These are phyloP conservation scores for Boletus eberwhitei DNA, from an alignment of 768 basidiomycete species.

Conservation along the genomic window DNA sequence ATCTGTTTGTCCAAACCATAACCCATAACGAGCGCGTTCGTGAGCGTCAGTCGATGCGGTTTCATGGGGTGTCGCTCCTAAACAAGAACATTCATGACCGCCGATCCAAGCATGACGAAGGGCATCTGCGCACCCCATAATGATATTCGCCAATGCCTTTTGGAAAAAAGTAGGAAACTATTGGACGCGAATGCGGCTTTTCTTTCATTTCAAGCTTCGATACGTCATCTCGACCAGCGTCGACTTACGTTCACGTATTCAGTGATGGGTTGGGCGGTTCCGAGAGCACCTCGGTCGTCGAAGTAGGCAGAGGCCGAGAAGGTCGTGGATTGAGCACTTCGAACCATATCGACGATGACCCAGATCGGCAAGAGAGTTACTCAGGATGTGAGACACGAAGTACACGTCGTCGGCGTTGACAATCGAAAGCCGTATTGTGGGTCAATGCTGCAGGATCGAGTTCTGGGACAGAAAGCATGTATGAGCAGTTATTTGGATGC, in stretches of 20 bases:
- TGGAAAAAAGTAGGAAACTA: slow-evolving; percentile 96
- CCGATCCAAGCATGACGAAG: neutral
- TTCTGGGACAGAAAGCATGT: neutral
- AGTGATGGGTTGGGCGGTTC: slow-evolving; percentile 75
- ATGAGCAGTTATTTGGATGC: neutral
- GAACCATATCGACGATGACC: slow-evolving; percentile 31
- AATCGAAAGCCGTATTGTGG: neutral
- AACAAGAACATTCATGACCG: slow-evolving; percentile 2
- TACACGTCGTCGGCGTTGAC: neutral
- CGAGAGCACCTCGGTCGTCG: slow-evolving; percentile 67
- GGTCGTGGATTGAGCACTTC: slow-evolving; percentile 42
- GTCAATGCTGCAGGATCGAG: neutral
- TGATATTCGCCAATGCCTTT: slow-evolving; percentile 93
- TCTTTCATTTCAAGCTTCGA: slow-evolving; percentile 18
- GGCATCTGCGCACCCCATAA: slow-evolving; percentile 71
- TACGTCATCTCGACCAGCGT: neutral
- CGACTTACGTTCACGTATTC: slow-evolving; percentile 68
- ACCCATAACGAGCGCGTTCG: slow-evolving; percentile 92
- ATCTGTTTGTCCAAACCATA: slow-evolving; percentile 96
- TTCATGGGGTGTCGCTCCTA: slow-evolving; percentile 99
- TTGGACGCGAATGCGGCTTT: slow-evolving; percentile 49
- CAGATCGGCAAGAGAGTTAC: neutral
- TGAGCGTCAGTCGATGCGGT: slow-evolving; percentile 92
- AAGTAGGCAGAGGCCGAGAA: slow-evolving; percentile 78
- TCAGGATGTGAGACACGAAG: neutral